phyloP scores from a whole-genome alignment of 805 yeast genomes.

The Metschnikowia gelsemii region DNA sequence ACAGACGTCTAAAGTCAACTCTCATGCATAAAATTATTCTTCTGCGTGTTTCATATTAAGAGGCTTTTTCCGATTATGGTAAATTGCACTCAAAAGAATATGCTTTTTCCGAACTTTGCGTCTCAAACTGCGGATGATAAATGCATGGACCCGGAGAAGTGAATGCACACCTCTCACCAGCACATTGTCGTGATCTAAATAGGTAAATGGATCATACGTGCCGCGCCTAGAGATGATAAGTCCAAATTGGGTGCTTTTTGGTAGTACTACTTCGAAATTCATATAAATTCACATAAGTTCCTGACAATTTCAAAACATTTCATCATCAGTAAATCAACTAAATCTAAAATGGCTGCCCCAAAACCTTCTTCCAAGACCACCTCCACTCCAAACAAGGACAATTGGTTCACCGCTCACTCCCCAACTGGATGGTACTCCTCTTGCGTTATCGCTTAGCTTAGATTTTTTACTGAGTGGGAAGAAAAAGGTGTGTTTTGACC shows the following conservation, averaged over 20 bases:
- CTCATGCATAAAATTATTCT: too few species aligned
- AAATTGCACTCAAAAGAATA: too few species aligned
- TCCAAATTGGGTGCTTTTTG: not conserved
- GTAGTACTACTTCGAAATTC: not conserved
- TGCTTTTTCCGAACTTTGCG: too few species aligned
- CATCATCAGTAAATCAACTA: not conserved
- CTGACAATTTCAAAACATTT: not conserved
- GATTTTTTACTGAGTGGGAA: not conserved
- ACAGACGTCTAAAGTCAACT: too few species aligned
- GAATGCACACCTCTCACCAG: not conserved
- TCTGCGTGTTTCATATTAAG: too few species aligned
- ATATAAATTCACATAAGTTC: not conserved
- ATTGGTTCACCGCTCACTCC: slow-evolving; percentile 2
- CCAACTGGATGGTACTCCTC: slow-evolving; percentile 3
- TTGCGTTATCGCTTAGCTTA: not conserved
- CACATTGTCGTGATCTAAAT: not conserved
- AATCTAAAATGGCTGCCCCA: not conserved
- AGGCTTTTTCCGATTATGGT: too few species aligned
- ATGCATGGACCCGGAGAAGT: too few species aligned
- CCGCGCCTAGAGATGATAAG: not conserved
- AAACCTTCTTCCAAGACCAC: slow-evolving; percentile 3
- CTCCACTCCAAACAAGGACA: slow-evolving; percentile 2
- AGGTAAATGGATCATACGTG: not conserved
- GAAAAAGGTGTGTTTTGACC: not conserved
- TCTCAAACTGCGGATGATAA: too few species aligned